These are phyloP conservation scores for Lactarius tabidus DNA, from an alignment of 768 basidiomycete species.

Conservation along the genomic window DNA sequence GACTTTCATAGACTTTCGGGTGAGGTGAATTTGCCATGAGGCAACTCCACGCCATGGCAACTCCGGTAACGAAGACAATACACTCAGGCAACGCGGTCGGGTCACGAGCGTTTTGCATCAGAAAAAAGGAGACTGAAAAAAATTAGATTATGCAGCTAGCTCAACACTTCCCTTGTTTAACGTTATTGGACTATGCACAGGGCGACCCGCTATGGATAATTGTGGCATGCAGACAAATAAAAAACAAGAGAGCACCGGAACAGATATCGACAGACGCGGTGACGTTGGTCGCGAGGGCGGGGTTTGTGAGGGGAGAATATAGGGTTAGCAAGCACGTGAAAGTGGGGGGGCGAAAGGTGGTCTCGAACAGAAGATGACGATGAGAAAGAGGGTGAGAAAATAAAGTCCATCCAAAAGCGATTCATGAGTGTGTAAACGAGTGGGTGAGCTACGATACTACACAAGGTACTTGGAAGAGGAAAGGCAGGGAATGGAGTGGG, in stretches of 20 bases:
- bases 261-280: slow-evolving; percentile 24
- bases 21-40: neutral
- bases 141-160: slow-evolving; percentile 26
- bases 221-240: slow-evolving; percentile 28
- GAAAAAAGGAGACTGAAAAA: neutral
- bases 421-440: slow-evolving; percentile 27
- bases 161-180: slow-evolving; percentile 27
- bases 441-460: slow-evolving; percentile 23
- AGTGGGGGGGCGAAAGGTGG: slow-evolving; percentile 6
- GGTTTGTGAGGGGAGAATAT: slow-evolving; percentile 1
- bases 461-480: slow-evolving; percentile 24
- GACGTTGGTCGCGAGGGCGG: slow-evolving; percentile 11
- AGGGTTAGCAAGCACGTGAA: slow-evolving; percentile 25
- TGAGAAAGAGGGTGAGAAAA: slow-evolving; percentile 6
- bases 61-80: neutral
- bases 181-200: slow-evolving; percentile 29
- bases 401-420: slow-evolving; percentile 27
- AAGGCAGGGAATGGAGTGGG: slow-evolving; percentile 17
- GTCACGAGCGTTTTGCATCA: neutral
- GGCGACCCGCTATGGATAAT: slow-evolving; percentile 25
- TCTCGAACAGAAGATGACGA: slow-evolving; percentile 14
- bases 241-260: slow-evolving; percentile 27
- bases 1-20: neutral
- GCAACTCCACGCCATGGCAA: neutral
- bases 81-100: neutral